phyloP scores from a whole-genome alignment of 768 basidiomycete species.

The Termitomyces sp. region DNA sequence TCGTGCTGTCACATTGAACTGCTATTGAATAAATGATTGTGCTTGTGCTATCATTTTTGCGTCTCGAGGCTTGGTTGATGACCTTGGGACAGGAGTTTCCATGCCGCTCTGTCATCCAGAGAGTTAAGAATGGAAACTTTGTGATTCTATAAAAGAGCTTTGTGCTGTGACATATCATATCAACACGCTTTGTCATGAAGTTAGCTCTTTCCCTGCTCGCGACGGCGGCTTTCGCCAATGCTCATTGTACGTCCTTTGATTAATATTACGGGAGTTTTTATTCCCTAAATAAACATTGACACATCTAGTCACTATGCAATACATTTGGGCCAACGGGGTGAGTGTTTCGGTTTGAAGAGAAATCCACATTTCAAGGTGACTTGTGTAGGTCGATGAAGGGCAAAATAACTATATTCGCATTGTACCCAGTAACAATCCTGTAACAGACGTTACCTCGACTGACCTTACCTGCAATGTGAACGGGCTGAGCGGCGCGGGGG shows the following conservation, averaged over 20 bases:
- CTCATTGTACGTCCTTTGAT: slow-evolving; percentile 24
- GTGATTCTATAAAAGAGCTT: background rate
- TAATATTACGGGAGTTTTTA: background rate
- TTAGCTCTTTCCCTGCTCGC: slow-evolving; percentile 26
- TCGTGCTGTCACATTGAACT: background rate
- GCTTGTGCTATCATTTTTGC: background rate
- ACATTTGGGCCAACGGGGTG: slow-evolving; percentile 48
- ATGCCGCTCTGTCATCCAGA: background rate
- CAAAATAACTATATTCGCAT: slow-evolving; percentile 43
- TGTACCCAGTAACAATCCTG: slow-evolving; percentile 51
- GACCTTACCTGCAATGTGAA: slow-evolving; percentile 53
- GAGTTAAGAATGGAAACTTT: background rate
- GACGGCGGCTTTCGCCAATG: slow-evolving; percentile 27
- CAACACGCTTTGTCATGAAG: slow-evolving; percentile 25
- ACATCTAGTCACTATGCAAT: slow-evolving; percentile 44
- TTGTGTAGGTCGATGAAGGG: slow-evolving; percentile 39
- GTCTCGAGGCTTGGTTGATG: background rate
- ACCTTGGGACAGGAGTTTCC: background rate
- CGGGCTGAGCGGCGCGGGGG: slow-evolving; percentile 35
- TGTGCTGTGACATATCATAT: background rate
- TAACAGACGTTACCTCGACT: slow-evolving; percentile 50
- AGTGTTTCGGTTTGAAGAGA: background rate
- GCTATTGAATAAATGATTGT: background rate
- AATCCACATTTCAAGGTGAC: background rate
- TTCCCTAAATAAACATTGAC: background rate